These are phyloP conservation scores for Pyrus pyrifolia DNA, from an alignment of 306 rosid species.

Conservation along the genomic window DNA sequence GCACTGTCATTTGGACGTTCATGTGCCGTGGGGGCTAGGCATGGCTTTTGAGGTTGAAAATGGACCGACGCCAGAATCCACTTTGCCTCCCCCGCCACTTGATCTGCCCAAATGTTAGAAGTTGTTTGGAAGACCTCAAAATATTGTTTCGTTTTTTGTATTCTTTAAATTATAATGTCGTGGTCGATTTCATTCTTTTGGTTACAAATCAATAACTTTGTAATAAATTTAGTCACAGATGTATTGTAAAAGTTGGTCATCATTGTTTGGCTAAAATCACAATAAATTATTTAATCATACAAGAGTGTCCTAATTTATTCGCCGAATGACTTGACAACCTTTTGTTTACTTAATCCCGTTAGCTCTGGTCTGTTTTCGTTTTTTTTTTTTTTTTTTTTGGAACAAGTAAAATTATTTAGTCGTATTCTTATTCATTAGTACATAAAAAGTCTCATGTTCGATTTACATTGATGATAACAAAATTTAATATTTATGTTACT, in stretches of 20 bases:
- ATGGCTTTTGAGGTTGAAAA: slow-evolving; percentile 46
- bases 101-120: slow-evolving; percentile 54
- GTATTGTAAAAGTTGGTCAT: neutral
- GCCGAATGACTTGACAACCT: neutral
- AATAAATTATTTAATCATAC: neutral
- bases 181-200: neutral
- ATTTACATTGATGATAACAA: no score
- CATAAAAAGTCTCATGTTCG: no score
- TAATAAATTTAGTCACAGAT: neutral
- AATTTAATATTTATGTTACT: no score
- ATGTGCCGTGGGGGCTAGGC: slow-evolving; percentile 65
- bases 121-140: neutral
- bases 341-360: no score
- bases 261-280: neutral
- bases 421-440: no score
- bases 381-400: no score
- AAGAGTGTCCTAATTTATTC: neutral
- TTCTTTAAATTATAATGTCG: neutral
- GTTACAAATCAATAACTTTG: neutral
- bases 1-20: slow-evolving; percentile 63
- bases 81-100: slow-evolving; percentile 50
- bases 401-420: no score
- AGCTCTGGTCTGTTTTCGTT: no score
- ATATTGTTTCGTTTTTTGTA: neutral
- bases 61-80: slow-evolving; percentile 24